Conservation (phyloP, 1,284 basidiomycete genomes). For the Wallemia hederae region DNA sequence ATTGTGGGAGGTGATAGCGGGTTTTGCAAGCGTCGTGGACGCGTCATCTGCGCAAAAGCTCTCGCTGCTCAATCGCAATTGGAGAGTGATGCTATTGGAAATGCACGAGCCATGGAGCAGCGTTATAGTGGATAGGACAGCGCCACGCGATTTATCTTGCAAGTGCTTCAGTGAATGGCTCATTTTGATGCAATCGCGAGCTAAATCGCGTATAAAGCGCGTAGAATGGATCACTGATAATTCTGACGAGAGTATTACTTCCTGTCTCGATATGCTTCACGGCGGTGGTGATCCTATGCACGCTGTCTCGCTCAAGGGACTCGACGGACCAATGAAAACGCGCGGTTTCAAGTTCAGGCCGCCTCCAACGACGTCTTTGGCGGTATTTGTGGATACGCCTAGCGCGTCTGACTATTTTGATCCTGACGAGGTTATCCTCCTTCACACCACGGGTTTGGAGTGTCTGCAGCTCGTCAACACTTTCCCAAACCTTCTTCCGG, state of each 20-base stretch:
- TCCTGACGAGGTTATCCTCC: background rate
- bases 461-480: background rate
- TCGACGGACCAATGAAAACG: background rate
- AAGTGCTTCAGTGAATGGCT: background rate
- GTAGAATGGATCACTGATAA: background rate
- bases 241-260: background rate
- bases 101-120: background rate
- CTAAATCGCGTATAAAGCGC: background rate
- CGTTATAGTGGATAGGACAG: background rate
- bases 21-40: background rate
- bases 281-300: background rate
- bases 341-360: background rate
- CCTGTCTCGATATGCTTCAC: background rate
- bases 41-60: background rate
- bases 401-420: background rate
- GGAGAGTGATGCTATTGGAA: background rate
- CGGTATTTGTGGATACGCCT: background rate
- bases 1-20: background rate
- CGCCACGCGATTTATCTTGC: background rate
- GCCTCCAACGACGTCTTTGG: background rate
- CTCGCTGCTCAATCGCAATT: background rate
- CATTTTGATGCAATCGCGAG: background rate
- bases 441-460: background rate
- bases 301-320: background rate
- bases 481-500: background rate